Base-by-base conservation (phyloP, 371 early-diverging fungal genomes). In the Vairimorpha necatrix region DNA sequence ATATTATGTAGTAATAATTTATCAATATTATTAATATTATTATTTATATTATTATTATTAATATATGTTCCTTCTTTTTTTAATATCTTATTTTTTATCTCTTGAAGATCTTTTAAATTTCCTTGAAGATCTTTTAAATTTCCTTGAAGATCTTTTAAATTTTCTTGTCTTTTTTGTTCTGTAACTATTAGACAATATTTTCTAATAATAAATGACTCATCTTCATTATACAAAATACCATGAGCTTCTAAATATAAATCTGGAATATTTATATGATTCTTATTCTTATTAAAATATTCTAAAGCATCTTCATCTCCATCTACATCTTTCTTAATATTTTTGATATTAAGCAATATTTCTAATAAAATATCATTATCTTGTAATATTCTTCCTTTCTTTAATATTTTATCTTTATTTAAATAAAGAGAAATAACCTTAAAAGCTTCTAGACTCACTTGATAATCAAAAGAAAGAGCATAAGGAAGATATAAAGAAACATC, bases 221-320 rank as follows among this genome's bases (percentile, higher is more conserved):
- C 50, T 11, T 50, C 50, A 50, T 50, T 50, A 50, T 22, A 50
- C n/a, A 50, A 50, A 11, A 4, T 6, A n/a, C n/a, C 22, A n/a
- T 50, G 14, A 13, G 50, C 50, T 50, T 50, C 50, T n/a, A 50
- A 4, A 50, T 50, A 50, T 50, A 50, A 50, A 50, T 50, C 50
- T 50, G 50, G 22, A 13, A 50, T 50, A 50, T 50, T 50, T 3
- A n/a, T 14, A 11, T 50, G 4, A 11, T 4, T 13, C n/a, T n/a
- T 50, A 50, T 50, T 50, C 3, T 11, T 4, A 11, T 50, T 50
- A n/a, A 50, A 50, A 50, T 11, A 50, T 50, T 50, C 20, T 11
- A 50, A 11, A n/a, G n/a, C 3, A 50, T 50, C 50, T 7, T 42
- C 42, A 16, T 42, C 42, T 11, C 16, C 42, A 16, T 42, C 7